phyloP scores from a whole-genome alignment of 2,329 filamentous ascomycete genomes.

The Trichoderma citrinoviride region DNA sequence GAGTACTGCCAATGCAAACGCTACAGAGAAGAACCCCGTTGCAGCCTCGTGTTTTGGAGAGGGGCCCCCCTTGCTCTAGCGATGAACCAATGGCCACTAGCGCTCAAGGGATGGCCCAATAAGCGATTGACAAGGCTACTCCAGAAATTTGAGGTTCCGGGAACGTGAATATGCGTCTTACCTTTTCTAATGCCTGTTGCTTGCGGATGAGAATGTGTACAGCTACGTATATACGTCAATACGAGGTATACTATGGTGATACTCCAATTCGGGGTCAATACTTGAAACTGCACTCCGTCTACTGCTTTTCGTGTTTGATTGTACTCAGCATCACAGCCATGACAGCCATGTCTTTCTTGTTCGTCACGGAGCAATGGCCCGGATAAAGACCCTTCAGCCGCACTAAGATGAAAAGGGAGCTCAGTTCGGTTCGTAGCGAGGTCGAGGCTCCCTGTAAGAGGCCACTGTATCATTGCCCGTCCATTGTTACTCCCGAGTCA shows the following conservation, averaged over 20 bases:
- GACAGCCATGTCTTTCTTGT: background rate
- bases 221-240: no score
- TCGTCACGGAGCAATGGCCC: background rate
- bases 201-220: no score
- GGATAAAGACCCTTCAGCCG: conserved; percentile 7
- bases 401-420: conserved; percentile 12
- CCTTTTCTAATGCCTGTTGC: no score
- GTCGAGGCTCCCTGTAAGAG: conserved; percentile 1
- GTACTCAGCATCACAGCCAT: no score
- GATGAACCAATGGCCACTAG: conserved; percentile 10
- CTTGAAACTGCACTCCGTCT: no score
- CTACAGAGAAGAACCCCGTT: background rate
- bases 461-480: background rate
- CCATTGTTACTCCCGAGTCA: background rate
- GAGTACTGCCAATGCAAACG: background rate
- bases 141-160: background rate
- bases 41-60: conserved; percentile 13
- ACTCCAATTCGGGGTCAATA: no score
- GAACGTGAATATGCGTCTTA: no score
- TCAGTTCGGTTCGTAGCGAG: background rate
- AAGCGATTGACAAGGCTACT: background rate
- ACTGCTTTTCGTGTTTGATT: no score
- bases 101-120: background rate
- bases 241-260: no score
- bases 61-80: background rate